Conservation (phyloP, 305 asterid species). For the Fraxinus floribunda region DNA sequence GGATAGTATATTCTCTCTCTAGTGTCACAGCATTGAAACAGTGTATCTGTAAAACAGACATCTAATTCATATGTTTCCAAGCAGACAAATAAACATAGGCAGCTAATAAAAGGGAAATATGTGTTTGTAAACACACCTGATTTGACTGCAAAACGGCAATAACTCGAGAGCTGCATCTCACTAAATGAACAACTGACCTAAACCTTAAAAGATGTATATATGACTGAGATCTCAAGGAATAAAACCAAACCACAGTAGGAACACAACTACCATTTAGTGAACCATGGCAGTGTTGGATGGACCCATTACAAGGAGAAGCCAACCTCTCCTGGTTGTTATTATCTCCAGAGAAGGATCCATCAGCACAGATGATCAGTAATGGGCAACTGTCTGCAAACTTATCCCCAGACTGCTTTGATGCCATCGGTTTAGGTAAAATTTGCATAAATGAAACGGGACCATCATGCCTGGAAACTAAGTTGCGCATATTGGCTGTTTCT, state of each 20-base stretch:
- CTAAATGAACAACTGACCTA: slow-evolving; percentile 77
- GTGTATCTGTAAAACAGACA: slow-evolving; percentile 55
- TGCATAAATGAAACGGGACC: slow-evolving; percentile 88
- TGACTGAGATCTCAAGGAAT: slow-evolving; percentile 75
- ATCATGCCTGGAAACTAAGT: slow-evolving; percentile 80
- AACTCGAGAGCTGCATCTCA: slow-evolving; percentile 80
- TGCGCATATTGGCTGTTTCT: slow-evolving; percentile 66
- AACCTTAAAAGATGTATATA: slow-evolving; percentile 76
- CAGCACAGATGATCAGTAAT: slow-evolving; percentile 72
- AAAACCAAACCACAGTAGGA: slow-evolving; percentile 88
- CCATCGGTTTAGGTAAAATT: slow-evolving; percentile 47
- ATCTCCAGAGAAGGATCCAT: slow-evolving; percentile 69
- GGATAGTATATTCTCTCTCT: slow-evolving; percentile 69
- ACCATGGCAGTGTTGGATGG: slow-evolving; percentile 42
- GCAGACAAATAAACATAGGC: neutral
- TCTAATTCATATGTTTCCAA: slow-evolving; percentile 12
- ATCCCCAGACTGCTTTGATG: slow-evolving; percentile 39
- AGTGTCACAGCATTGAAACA: slow-evolving; percentile 76
- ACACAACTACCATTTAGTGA: slow-evolving; percentile 38
- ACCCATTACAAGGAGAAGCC: slow-evolving; percentile 41
- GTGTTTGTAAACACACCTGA: slow-evolving; percentile 49
- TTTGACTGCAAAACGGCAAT: slow-evolving; percentile 73
- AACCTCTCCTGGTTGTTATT: slow-evolving; percentile 45
- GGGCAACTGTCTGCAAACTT: slow-evolving; percentile 66
- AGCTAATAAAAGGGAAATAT: neutral